phyloP scores from a whole-genome alignment of 352 stramenopile species.

The Phytopythium oedochilum region DNA sequence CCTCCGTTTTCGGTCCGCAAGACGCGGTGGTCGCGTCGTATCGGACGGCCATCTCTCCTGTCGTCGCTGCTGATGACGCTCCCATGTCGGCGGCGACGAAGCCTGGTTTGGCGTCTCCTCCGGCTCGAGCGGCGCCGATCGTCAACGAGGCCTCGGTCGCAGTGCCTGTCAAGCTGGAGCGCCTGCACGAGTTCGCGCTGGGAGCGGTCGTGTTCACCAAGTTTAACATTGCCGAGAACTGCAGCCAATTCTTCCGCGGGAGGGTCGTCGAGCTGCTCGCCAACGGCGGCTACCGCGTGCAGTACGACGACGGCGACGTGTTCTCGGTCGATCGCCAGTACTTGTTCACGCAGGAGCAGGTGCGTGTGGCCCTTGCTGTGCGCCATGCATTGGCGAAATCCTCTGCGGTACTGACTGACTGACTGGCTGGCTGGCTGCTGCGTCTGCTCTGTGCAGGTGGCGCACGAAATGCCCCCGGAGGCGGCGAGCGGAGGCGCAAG shows the following conservation, averaged over 20 bases:
- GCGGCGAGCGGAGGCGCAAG: too few relatives aligned
- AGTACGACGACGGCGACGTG: constrained; percentile 58
- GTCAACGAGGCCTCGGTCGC: neutral
- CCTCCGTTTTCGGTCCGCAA: neutral
- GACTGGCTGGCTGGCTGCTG: neutral
- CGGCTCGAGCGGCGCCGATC: neutral
- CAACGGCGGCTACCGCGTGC: constrained; percentile 37
- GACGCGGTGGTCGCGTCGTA: constrained; percentile 15
- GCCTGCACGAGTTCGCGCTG: constrained; percentile 27
- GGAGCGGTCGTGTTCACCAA: constrained; percentile 37
- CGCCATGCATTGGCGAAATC: neutral
- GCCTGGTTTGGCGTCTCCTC: neutral
- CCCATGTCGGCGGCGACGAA: neutral
- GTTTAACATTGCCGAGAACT: constrained; percentile 27
- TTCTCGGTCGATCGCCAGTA: constrained; percentile 33
- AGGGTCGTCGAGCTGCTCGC: constrained; percentile 31
- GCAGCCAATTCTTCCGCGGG: constrained; percentile 38
- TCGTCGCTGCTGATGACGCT: constrained; percentile 13
- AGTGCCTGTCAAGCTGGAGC: neutral
- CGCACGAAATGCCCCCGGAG: neutral
- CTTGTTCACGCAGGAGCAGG: constrained; percentile 45
- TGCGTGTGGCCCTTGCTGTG: constrained; percentile 7
- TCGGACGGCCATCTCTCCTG: constrained; percentile 22
- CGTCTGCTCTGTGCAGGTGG: neutral
- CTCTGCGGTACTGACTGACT: too few relatives aligned